Evolutionary conservation across 2,329 filamentous ascomycete species (phyloP), one percentile per base, ranked within the genome.

Genomic region (Calycina marina): DNA sequence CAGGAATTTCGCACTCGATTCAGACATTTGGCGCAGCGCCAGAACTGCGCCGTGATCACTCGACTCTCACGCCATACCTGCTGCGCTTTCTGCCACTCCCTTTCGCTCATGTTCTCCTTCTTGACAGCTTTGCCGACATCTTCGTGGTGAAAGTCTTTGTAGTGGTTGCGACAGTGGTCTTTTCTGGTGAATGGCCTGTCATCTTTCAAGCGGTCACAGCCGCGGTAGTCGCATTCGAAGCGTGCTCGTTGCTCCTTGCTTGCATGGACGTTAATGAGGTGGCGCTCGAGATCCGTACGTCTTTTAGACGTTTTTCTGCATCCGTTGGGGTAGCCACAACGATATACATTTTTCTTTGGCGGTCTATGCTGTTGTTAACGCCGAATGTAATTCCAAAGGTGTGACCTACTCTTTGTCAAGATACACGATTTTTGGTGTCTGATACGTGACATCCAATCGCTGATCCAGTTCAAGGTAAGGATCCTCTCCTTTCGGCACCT

Each of bases 161-260:
- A 46, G 38, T 68, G 63, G 36, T 67, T 63, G 13, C 56, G 49
- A 28, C 60, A 54, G 42, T 67, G 63, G 37, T 68, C 64, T 31
- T 57, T 55, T 6, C 63, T 48, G 1, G 54, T 58, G 38, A 67
- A 67, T 0, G 60, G 56, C n/a, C n/a, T n/a, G n/a, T n/a, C n/a
- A 11, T 48, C 41, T 1, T 37, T 32, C 0, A 43, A 42, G 2
- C 56, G 42, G 16, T 31, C 29, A 28, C 57, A 59, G 8, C 39
- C 44, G 2, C 31, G 29, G 14, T 45, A 47, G 14, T 46, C 39
- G 38, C 57, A 60, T 9, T 40, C 40, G 25, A 50, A 46, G 11
- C 36, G 38, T 8, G 43, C 26, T 13, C 41, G 39, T 4, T 40
- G 35, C 6, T 44, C 42, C 0, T 15, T 14, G 5, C 34, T 14